phyloP scores from a whole-genome alignment of 2,329 filamentous ascomycete species.

The Cladosporium sp. region DNA sequence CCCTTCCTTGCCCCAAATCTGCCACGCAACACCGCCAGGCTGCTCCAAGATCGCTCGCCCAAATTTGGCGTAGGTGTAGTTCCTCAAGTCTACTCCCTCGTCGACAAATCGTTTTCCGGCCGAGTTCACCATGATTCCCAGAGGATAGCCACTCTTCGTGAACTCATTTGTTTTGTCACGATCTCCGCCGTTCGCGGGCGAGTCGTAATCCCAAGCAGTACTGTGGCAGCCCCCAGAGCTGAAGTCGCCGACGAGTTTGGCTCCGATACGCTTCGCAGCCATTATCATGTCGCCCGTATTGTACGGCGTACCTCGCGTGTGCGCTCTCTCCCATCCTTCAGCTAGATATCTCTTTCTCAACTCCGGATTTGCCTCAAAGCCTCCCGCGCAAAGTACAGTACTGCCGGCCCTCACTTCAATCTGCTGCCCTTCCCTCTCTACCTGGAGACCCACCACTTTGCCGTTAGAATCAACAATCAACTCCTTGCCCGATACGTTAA shows the following conservation, averaged over 20 bases:
- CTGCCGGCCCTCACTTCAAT: constrained; percentile 39
- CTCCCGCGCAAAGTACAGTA: constrained; percentile 60
- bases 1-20: constrained; percentile 61
- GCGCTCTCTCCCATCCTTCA: constrained; percentile 62
- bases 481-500: constrained; percentile 48
- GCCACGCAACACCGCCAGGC: constrained; percentile 60
- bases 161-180: constrained; percentile 63
- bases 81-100: constrained; percentile 64
- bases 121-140: constrained; percentile 65
- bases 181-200: constrained; percentile 56
- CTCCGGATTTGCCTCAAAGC: constrained; percentile 62
- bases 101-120: constrained; percentile 64
- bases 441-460: constrained; percentile 37
- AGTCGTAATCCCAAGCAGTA: constrained; percentile 65
- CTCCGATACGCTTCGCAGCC: constrained; percentile 55
- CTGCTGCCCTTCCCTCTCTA: constrained; percentile 29
- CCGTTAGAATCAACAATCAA: constrained; percentile 40
- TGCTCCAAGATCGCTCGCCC: constrained; percentile 62
- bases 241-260: constrained; percentile 50
- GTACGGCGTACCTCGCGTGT: constrained; percentile 63
- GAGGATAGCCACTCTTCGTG: constrained; percentile 68
- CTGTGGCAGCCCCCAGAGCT: constrained; percentile 67
- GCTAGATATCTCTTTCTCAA: constrained; percentile 59
- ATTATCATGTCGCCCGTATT: constrained; percentile 62
- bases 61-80: constrained; percentile 68